Conservation (phyloP, 495 filamentous ascomycete genomes). For the Aspergillus nanangensis region DNA sequence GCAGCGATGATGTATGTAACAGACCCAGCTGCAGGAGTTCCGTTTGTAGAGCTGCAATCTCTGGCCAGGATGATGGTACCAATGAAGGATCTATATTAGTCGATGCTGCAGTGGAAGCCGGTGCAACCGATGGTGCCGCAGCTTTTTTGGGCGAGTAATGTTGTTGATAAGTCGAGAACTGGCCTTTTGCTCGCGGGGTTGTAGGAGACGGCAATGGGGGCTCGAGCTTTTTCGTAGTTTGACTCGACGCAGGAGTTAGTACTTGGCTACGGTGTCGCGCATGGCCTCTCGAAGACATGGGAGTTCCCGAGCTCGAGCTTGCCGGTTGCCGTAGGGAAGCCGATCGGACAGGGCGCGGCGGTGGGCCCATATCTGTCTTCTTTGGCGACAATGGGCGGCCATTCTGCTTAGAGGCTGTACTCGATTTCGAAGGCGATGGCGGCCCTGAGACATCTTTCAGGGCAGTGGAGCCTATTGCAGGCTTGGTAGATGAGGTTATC, state of each 20-base stretch:
- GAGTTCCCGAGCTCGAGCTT: constrained; percentile 8
- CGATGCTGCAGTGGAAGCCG: constrained; percentile 7
- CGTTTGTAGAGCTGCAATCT: constrained; percentile 59
- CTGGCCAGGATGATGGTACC: constrained; percentile 45
- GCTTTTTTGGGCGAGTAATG: constrained; percentile 64
- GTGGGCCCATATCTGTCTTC: constrained; percentile 36
- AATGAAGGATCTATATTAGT: constrained; percentile 12
- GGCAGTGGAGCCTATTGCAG: constrained; percentile 13
- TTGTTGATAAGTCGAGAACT: constrained; percentile 65
- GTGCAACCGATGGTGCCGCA: constrained; percentile 51
- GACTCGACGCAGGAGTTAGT: constrained; percentile 14
- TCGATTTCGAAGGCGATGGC: constrained; percentile 29
- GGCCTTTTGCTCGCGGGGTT: constrained; percentile 37
- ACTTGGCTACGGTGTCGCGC: constrained; percentile 37
- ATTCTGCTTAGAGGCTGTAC: constrained; percentile 11
- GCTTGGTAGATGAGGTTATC: constrained; percentile 9
- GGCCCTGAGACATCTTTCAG: constrained; percentile 17
- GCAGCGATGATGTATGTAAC: constrained; percentile 48
- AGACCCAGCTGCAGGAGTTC: constrained; percentile 71
- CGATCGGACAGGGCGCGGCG: constrained; percentile 31
- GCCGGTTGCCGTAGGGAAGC: constrained; percentile 39
- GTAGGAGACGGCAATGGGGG: constrained; percentile 9
- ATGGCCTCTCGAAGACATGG: constrained; percentile 23
- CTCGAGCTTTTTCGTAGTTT: constrained; percentile 8
- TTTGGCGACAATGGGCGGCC: constrained; percentile 27